A percentile compares a stretch with the other conserved stretches of the same genome.
Conservation (phyloP, 2,329 filamentous ascomycete species). For the Sporothrix euskadiensis region DNA sequence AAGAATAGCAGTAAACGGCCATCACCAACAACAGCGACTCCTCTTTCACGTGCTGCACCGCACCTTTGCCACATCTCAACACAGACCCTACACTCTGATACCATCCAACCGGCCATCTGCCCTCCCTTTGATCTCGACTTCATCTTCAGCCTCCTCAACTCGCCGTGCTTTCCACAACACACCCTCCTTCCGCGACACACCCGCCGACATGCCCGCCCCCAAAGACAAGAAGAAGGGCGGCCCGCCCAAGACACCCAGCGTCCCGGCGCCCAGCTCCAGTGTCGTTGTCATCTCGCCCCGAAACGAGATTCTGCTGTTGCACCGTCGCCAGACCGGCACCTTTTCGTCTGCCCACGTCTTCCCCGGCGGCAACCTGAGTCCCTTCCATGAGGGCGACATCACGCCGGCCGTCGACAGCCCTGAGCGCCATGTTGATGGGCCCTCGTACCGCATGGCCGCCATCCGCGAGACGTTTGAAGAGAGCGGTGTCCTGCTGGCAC, state of each 20-base stretch:
- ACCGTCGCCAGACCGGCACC: conserved; percentile 75
- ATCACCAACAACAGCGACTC: neutral
- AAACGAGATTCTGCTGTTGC: conserved; percentile 86
- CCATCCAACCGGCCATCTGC: neutral
- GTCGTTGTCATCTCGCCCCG: conserved; percentile 81
- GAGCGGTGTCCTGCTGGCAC: conserved; percentile 80
- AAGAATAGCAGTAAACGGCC: neutral
- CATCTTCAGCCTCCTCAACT: neutral
- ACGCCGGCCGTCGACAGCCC: conserved; percentile 47
- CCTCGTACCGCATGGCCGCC: conserved; percentile 76
- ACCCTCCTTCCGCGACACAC: neutral
- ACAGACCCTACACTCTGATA: neutral
- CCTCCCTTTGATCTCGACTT: neutral
- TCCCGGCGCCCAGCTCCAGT: conserved; percentile 47
- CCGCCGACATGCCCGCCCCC: neutral
- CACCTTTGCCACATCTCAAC: neutral
- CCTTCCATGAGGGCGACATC: conserved; percentile 69
- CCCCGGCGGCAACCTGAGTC: conserved; percentile 81
- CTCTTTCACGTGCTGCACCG: conserved; percentile 16
- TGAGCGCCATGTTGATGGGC: conserved; percentile 67
- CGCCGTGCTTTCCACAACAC: neutral
- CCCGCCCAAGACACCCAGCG: conserved; percentile 15
- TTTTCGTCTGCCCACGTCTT: conserved; percentile 96
- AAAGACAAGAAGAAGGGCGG: neutral
- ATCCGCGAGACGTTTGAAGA: conserved; percentile 95